Evolutionary conservation across 2,329 filamentous ascomycete genomes (phyloP), one percentile per base, ranked within the genome.

Genomic region (Fusarium sambucinum): DNA sequence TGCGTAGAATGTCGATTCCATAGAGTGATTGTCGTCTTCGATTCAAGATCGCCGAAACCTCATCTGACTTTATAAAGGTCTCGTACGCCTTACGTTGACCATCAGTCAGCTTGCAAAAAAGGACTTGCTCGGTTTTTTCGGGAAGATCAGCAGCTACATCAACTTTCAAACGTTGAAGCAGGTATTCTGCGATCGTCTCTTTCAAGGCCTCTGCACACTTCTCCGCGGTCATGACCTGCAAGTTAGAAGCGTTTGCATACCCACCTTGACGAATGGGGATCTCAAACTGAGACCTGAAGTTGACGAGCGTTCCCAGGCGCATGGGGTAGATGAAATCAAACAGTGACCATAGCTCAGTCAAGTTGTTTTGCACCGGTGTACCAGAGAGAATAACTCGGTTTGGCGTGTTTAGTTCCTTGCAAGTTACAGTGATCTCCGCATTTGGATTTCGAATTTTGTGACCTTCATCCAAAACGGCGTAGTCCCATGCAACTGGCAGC

Each of bases 241-340:
- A 80, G 71, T 97, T 97, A 0, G 92, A 95, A 4, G 96, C 96
- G 78, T 97, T 97, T 10, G 94, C 94, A 78, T 98, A 98, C 6
- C 96, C 96, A 45, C 96, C 96, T 53, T 94, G 88, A 61, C 90
- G 91, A 77, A 99, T 99, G 0, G 96, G 96, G 37, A 96, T 91
- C 76, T 98, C 96, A 69, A 99, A 98, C 63, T 97, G 90, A 62
- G 90, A 90, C 45, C 94, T 89, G 77, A 99, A 99, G 68, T 92
- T 93, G 59, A 97, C 92, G 14, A 98, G 84, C 0, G 93, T 97
- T 0, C 96, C 96, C 8, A 99, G 82, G 16, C 94, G 91, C 93
- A 98, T 97, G 0, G 96, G 96, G 66, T 94, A 98, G 59, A 98
- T 91, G 75, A 99, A 99, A 77, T 99, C 96, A 75, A 99, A 98